A percentile compares a stretch with the other conserved stretches of the same genome.
These are phyloP conservation scores for Diplotaxis tenuifolia DNA, from an alignment of 345 rosid species.

Conservation along the genomic window DNA sequence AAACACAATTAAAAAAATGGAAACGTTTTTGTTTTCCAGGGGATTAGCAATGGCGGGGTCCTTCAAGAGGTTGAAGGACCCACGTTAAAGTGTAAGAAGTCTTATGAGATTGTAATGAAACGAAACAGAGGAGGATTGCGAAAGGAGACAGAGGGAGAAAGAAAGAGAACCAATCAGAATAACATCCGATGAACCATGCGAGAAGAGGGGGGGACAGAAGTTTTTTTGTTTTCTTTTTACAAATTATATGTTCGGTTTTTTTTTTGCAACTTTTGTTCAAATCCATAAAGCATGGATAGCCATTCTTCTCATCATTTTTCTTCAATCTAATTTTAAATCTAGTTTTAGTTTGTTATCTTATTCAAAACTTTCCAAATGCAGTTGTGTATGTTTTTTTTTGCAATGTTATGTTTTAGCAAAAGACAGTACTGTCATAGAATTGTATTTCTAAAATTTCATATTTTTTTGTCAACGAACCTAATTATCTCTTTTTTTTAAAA, in stretches of 20 bases:
- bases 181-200: conserved; percentile 27
- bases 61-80: conserved; percentile 60
- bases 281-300: conserved; percentile 35
- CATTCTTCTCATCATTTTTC: conserved; percentile 24
- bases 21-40: background rate
- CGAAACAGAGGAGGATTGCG: conserved; percentile 13
- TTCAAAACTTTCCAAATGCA: background rate
- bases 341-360: conserved; percentile 13
- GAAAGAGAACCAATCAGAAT: conserved; percentile 23
- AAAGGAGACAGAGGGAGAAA: background rate
- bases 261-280: conserved; percentile 25
- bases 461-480: too few species aligned
- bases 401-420: too few species aligned
- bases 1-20: background rate
- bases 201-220: conserved; percentile 21
- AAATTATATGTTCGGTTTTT: conserved; percentile 8
- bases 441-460: too few species aligned
- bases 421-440: too few species aligned
- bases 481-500: too few species aligned
- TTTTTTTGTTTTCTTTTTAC: background rate
- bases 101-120: conserved; percentile 17
- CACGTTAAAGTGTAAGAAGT: conserved; percentile 27
- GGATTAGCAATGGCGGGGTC: conserved; percentile 41
- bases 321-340: conserved; percentile 26
- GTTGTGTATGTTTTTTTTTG: too few species aligned